These are phyloP conservation scores for Aspergillus sp. DNA, from an alignment of 2,329 filamentous ascomycete genomes.

Conservation along the genomic window DNA sequence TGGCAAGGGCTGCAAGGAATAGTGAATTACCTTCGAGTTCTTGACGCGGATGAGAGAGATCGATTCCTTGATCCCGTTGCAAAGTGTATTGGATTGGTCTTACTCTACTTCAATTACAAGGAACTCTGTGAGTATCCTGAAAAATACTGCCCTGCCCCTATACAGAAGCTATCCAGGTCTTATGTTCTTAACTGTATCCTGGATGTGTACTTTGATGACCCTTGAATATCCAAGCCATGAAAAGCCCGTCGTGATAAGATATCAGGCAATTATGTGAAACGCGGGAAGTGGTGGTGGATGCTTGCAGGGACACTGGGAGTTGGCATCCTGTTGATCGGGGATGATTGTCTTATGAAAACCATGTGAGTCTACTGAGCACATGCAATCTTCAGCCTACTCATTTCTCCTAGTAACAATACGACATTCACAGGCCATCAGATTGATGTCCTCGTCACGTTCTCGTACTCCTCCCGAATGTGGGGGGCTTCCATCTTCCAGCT, in stretches of 20 bases:
- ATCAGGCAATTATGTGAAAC: not conserved
- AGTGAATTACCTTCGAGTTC: slow-evolving; percentile 7
- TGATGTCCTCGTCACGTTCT: slow-evolving; percentile 15
- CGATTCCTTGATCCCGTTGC: slow-evolving; percentile 5
- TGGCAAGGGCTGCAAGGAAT: slow-evolving; percentile 11
- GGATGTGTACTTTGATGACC: slow-evolving; percentile 1
- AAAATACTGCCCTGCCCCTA: not conserved
- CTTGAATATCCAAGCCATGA: not conserved
- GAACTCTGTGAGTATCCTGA: slow-evolving; percentile 6
- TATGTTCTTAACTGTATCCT: slow-evolving; percentile 1
- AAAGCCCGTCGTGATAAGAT: slow-evolving; percentile 5
- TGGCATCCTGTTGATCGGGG: not conserved
- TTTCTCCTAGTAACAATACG: not conserved
- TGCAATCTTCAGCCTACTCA: not conserved
- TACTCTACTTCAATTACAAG: slow-evolving; percentile 11
- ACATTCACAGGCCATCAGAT: slow-evolving; percentile 3
- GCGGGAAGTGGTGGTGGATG: not conserved
- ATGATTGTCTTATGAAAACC: not conserved
- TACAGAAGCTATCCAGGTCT: not conserved
- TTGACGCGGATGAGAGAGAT: not conserved
- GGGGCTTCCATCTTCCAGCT: too few species aligned
- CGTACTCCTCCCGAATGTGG: too few species aligned
- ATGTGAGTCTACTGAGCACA: too few species aligned
- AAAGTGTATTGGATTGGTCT: slow-evolving; percentile 1
- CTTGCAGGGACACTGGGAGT: not conserved